These are phyloP conservation scores for Daldinia eschscholtzii DNA, from an alignment of 2,329 filamentous ascomycete genomes.

Conservation along the genomic window DNA sequence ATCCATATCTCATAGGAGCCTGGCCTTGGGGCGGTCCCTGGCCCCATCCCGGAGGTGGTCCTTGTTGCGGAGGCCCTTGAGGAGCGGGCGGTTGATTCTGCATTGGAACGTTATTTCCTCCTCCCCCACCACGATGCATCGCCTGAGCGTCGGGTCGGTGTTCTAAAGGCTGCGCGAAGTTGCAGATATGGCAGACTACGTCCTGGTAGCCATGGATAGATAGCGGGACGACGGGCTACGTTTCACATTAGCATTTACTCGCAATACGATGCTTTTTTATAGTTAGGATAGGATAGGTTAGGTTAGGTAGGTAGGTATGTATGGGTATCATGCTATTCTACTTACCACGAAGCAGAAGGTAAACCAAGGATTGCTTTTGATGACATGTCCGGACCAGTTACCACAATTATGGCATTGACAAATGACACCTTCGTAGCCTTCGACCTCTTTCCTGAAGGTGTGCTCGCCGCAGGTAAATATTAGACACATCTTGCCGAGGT, in stretches of 20 bases:
- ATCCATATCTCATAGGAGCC: constrained; percentile 49
- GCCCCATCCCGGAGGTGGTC: constrained; percentile 24
- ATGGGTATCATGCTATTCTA: neutral
- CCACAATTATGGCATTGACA: constrained; percentile 77
- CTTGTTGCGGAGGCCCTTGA: constrained; percentile 50
- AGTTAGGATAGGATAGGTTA: too few relatives aligned
- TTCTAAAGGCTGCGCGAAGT: constrained; percentile 77
- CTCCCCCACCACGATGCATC: constrained; percentile 62
- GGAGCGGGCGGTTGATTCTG: constrained; percentile 53
- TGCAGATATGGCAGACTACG: constrained; percentile 80
- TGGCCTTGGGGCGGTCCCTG: constrained; percentile 41
- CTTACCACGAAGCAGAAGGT: constrained; percentile 81
- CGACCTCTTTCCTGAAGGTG: constrained; percentile 69
- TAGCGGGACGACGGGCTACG: constrained; percentile 77
- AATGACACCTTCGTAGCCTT: constrained; percentile 71
- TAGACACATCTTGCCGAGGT: constrained; percentile 62
- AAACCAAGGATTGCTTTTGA: constrained; percentile 78
- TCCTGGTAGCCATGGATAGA: constrained; percentile 76
- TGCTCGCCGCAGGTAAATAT: constrained; percentile 73
- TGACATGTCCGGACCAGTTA: constrained; percentile 71
- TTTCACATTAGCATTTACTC: constrained; percentile 36
- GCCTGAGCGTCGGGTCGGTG: constrained; percentile 68
- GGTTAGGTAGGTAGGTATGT: too few relatives aligned
- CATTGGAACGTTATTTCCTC: constrained; percentile 54
- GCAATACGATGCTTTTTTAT: too few relatives aligned